A percentile compares a stretch with the other conserved stretches of the same genome.
These are phyloP conservation scores for Chaetoceros tenuissimus DNA, from an alignment of 108 stramenopile species.

Conservation along the genomic window DNA sequence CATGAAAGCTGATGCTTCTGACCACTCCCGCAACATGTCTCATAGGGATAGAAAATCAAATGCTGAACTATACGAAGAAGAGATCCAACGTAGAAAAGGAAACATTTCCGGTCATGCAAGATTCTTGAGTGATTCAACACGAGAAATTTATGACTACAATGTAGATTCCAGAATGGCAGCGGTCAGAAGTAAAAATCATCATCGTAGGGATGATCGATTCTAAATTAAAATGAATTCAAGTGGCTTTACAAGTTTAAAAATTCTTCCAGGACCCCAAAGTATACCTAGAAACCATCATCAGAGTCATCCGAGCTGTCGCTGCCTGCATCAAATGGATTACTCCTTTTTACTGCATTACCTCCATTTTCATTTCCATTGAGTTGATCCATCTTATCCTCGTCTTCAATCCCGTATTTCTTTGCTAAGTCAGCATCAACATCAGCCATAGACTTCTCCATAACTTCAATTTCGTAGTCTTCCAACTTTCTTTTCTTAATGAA, in stretches of 20 bases:
- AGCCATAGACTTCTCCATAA: slow-evolving; percentile 42
- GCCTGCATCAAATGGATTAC: neutral
- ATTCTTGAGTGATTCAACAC: too few relatives aligned
- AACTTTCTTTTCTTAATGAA: slow-evolving; percentile 29
- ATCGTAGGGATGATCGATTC: too few relatives aligned
- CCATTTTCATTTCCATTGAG: too few relatives aligned
- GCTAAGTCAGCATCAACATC: slow-evolving; percentile 73
- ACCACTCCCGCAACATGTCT: slow-evolving; percentile 1
- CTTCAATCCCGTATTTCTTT: slow-evolving; percentile 21
- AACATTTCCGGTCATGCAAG: neutral
- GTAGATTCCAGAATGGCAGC: too few relatives aligned
- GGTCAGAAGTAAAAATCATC: too few relatives aligned
- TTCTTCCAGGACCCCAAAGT: too few relatives aligned
- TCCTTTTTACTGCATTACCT: too few relatives aligned
- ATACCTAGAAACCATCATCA: neutral
- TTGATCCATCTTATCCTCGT: neutral
- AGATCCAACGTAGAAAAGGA: neutral
- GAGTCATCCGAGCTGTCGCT: neutral
- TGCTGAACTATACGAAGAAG: neutral
- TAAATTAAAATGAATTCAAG: too few relatives aligned
- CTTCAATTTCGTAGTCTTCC: slow-evolving; percentile 41
- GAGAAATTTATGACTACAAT: too few relatives aligned
- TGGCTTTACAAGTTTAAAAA: too few relatives aligned
- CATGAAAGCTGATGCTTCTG: slow-evolving; percentile 35
- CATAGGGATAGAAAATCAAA: neutral